Evolutionary conservation across 1,284 basidiomycete species (phyloP).

Genomic region (Sporisorium graminicola): DNA sequence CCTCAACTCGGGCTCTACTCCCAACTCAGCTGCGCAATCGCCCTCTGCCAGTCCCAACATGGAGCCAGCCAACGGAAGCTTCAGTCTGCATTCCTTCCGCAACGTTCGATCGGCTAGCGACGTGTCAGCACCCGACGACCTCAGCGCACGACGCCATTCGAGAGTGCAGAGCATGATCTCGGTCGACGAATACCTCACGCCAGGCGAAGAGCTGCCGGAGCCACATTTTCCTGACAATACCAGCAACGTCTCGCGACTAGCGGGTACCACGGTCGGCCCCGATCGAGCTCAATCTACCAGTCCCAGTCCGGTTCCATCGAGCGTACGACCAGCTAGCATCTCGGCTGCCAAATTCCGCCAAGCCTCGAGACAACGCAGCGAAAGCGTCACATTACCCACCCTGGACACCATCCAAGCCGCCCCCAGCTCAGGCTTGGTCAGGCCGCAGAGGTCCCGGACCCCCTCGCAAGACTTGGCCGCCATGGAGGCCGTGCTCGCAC

Average conservation of each 20-base stretch:
- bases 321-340: constrained; percentile 43
- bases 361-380: constrained; percentile 42
- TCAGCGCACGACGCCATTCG: constrained; percentile 17
- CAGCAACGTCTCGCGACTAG: neutral
- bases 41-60: constrained; percentile 24
- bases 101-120: constrained; percentile 50
- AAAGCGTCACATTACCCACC: constrained; percentile 32
- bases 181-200: constrained; percentile 47
- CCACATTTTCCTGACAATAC: constrained; percentile 25
- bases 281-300: constrained; percentile 27
- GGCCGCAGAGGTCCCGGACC: constrained; percentile 36
- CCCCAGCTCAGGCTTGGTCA: constrained; percentile 15
- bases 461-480: constrained; percentile 48
- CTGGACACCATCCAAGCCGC: constrained; percentile 24
- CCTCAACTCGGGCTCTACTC: constrained; percentile 15
- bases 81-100: constrained; percentile 52
- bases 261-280: constrained; percentile 3
- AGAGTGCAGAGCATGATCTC: constrained; percentile 47
- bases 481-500: constrained; percentile 44
- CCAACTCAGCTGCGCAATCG: constrained; percentile 33
- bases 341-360: constrained; percentile 51
- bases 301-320: constrained; percentile 10
- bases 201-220: constrained; percentile 44
- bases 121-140: constrained; percentile 26
- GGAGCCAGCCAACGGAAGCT: constrained; percentile 25